phyloP scores from a whole-genome alignment of 2,329 filamentous ascomycete genomes.

The Pyrenophora seminiperda region DNA sequence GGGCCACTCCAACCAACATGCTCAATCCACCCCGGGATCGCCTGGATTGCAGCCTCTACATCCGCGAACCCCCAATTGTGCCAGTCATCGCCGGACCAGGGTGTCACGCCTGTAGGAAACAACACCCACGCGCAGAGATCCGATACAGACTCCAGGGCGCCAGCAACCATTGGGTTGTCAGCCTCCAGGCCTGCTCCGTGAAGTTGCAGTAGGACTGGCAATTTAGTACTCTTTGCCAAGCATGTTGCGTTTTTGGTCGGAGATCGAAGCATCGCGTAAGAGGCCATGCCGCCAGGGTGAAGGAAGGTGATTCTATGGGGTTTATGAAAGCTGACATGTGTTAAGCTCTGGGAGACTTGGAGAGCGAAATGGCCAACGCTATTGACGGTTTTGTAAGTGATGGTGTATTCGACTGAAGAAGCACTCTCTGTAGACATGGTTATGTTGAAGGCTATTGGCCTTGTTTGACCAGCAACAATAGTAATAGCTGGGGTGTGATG shows the following conservation, averaged over 20 bases:
- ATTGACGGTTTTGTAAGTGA: conserved; percentile 33
- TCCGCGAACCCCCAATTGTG: conserved; percentile 64
- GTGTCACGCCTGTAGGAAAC: conserved; percentile 62
- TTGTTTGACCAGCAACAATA: conserved; percentile 49
- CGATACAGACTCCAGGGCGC: conserved; percentile 56
- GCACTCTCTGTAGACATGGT: conserved; percentile 26
- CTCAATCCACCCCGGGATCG: conserved; percentile 59
- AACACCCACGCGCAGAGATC: conserved; percentile 62
- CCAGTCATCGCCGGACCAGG: conserved; percentile 67
- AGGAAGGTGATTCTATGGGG: conserved; percentile 61
- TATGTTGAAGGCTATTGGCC: conserved; percentile 48
- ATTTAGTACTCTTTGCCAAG: conserved; percentile 15
- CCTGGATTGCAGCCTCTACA: conserved; percentile 57
- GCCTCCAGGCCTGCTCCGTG: conserved; percentile 65
- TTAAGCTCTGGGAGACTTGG: conserved; percentile 34
- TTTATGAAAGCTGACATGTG: conserved; percentile 41
- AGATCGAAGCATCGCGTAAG: conserved; percentile 63
- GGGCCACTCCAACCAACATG: conserved; percentile 56
- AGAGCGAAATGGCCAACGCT: conserved; percentile 22
- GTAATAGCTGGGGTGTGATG: conserved; percentile 12
- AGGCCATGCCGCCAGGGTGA: conserved; percentile 60
- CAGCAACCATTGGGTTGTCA: conserved; percentile 53
- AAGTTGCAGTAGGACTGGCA: conserved; percentile 58
- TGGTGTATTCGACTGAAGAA: conserved; percentile 31
- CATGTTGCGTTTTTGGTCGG: conserved; percentile 53